Evolutionary conservation across 192 early-diverging fungal species (phyloP).

Genomic region (Backusella psychrophila): DNA sequence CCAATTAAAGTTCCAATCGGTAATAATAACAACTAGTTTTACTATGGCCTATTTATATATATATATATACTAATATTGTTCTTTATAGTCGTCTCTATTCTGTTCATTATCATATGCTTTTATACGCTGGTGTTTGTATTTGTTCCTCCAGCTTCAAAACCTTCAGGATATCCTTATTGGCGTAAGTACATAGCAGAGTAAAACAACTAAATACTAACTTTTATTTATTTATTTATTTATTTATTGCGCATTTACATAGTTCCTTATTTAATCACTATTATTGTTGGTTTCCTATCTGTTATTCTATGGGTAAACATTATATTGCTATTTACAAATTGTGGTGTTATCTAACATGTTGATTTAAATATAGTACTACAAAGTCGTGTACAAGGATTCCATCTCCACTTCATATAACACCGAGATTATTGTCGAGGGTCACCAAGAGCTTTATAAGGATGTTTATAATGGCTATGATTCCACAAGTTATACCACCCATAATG

Average conservation of each 20-base stretch:
- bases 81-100: neutral
- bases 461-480: neutral
- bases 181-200: neutral
- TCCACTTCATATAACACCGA: neutral
- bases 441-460: neutral
- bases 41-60: neutral
- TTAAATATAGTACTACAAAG: neutral
- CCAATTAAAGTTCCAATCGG: neutral
- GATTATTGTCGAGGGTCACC: neutral
- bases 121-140: conserved; percentile 16
- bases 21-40: neutral
- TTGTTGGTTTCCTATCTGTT: neutral
- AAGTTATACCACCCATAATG: neutral
- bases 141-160: neutral
- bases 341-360: neutral
- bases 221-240: neutral
- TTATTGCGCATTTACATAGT: neutral
- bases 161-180: conserved; percentile 15
- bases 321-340: neutral
- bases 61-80: neutral
- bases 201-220: neutral
- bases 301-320: neutral
- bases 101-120: conserved; percentile 4
- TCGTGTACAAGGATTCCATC: neutral
- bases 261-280: neutral